A percentile compares a stretch with the other conserved stretches of the same genome.
These are phyloP conservation scores for Grosmannia clavigera DNA, from an alignment of 2,329 filamentous ascomycete species.

Conservation along the genomic window DNA sequence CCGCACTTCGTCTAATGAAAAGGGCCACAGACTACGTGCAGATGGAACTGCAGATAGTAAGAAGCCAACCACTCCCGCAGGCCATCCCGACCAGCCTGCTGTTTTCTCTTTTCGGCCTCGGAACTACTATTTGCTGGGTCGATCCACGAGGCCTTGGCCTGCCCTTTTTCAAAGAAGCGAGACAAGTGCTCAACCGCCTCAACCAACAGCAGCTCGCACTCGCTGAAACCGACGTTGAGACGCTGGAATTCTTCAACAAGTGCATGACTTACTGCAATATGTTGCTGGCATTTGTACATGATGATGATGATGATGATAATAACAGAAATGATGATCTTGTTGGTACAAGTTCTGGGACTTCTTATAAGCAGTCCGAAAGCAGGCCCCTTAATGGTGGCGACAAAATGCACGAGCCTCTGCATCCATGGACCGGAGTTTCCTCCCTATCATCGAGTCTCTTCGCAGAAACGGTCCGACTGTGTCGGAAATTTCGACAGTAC, in stretches of 20 bases:
- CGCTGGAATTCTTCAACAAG: conserved; percentile 24
- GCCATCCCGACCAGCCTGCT: conserved; percentile 21
- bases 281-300: conserved; percentile 23
- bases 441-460: conserved; percentile 19
- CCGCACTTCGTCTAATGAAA: conserved; percentile 20
- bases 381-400: not conserved
- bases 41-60: conserved; percentile 18
- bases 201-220: conserved; percentile 1
- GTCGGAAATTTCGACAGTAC: conserved; percentile 19
- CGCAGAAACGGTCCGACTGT: conserved; percentile 20
- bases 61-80: conserved; percentile 3
- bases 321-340: not conserved
- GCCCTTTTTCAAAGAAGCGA: conserved; percentile 11
- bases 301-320: conserved; percentile 16
- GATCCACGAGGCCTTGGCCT: conserved; percentile 15
- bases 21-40: conserved; percentile 21
- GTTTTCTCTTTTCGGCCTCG: conserved; percentile 25
- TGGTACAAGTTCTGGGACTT: not conserved
- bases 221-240: conserved; percentile 13
- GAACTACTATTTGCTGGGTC: conserved; percentile 26
- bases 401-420: conserved; percentile 10
- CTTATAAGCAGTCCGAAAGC: not conserved
- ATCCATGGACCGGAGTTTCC: conserved; percentile 27
- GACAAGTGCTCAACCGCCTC: not conserved
- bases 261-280: conserved; percentile 26